Evolutionary conservation across 2,329 filamentous ascomycete species (phyloP).

Genomic region (Grosmannia penicillata): DNA sequence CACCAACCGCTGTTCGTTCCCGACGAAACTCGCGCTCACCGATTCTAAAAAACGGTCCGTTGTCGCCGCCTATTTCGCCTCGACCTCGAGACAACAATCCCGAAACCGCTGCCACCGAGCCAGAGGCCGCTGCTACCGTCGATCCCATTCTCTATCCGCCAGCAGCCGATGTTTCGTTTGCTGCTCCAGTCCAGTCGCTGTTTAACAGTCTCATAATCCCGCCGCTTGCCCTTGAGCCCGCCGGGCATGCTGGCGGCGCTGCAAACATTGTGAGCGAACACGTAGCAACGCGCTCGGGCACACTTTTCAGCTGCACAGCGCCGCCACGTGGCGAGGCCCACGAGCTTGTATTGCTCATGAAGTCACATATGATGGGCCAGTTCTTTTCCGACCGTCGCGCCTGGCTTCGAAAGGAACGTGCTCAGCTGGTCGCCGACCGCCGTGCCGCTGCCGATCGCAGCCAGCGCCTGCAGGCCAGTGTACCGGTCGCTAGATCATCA

Average conservation of each 20-base stretch:
- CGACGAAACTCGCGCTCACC: constrained; percentile 1
- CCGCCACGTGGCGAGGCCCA: constrained; percentile 40
- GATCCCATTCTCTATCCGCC: constrained; percentile 45
- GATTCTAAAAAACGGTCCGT: constrained; percentile 23
- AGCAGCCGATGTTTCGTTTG: constrained; percentile 23
- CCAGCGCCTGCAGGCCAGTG: constrained; percentile 21
- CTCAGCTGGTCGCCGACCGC: constrained; percentile 31
- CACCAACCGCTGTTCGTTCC: constrained; percentile 3
- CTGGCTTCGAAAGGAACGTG: constrained; percentile 37
- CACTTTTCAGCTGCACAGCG: constrained; percentile 25
- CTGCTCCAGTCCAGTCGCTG: constrained; percentile 31
- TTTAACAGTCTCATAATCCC: constrained; percentile 31
- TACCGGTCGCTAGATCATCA: constrained; percentile 17
- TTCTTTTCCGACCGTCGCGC: constrained; percentile 26
- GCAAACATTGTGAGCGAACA: constrained; percentile 33
- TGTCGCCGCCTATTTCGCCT: constrained; percentile 46
- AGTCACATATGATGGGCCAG: constrained; percentile 33
- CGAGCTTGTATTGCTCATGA: constrained; percentile 35
- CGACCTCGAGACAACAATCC: constrained; percentile 27
- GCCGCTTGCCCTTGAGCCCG: constrained; percentile 20
- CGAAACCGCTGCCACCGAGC: neutral
- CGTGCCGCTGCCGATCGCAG: constrained; percentile 24
- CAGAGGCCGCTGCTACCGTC: constrained; percentile 16
- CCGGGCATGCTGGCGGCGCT: constrained; percentile 27
- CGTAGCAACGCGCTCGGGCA: constrained; percentile 26